Evolutionary conservation across 306 rosid genomes (phyloP).

Genomic region (Oxytropis ochrocephala): DNA sequence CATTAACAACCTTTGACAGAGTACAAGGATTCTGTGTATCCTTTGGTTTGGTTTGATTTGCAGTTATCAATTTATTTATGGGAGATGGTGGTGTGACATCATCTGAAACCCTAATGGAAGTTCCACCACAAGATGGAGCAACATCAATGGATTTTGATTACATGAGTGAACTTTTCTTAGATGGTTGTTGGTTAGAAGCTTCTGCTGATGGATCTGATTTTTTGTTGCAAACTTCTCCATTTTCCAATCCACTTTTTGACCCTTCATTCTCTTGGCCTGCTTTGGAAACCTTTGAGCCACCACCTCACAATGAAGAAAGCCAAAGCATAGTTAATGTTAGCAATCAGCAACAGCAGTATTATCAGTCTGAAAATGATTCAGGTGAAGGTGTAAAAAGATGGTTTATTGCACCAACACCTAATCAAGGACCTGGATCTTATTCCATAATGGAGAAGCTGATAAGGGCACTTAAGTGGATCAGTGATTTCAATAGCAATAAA

Average conservation of each 20-base stretch:
- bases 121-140: constrained; percentile 43
- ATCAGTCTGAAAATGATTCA: constrained; percentile 31
- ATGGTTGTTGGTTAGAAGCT: constrained; percentile 85
- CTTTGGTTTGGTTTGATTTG: not conserved
- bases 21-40: constrained; percentile 1
- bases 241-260: constrained; percentile 47
- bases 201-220: constrained; percentile 57
- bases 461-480: constrained; percentile 51
- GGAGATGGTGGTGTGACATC: constrained; percentile 60
- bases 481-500: constrained; percentile 52
- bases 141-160: constrained; percentile 68
- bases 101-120: constrained; percentile 48
- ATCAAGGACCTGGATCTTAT: constrained; percentile 30
- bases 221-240: constrained; percentile 42
- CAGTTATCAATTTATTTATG: constrained; percentile 3
- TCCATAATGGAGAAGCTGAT: constrained; percentile 55
- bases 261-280: constrained; percentile 55
- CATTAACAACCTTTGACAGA: constrained; percentile 23
- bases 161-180: constrained; percentile 73
- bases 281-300: constrained; percentile 32
- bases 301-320: constrained; percentile 20
- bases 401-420: constrained; percentile 52
- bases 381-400: constrained; percentile 38
- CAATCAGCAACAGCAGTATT: not conserved
- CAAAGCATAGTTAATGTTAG: constrained; percentile 23